Conservation (phyloP, 108 stramenopile species). For the Fistulifera pelliculosa region DNA sequence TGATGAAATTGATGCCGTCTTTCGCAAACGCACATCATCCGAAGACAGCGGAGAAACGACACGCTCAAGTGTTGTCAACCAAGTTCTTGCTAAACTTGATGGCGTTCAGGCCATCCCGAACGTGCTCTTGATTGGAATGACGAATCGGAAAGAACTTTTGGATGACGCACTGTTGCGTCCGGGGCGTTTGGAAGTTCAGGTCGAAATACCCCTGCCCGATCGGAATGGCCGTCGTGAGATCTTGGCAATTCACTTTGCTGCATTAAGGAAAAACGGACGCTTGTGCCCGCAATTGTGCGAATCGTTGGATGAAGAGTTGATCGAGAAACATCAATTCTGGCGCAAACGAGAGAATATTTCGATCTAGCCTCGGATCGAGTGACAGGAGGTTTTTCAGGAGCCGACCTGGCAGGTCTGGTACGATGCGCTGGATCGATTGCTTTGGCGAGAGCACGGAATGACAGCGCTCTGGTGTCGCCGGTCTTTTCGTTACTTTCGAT, state of each 20-base stretch:
- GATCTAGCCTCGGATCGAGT: conserved; percentile 55
- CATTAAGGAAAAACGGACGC: conserved; percentile 42
- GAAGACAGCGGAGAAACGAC: conserved; percentile 62
- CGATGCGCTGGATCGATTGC: conserved; percentile 78
- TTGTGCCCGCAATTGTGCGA: conserved; percentile 49
- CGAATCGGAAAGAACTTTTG: conserved; percentile 89
- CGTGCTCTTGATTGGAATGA: conserved; percentile 92
- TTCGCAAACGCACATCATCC: conserved; percentile 58
- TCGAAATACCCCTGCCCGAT: conserved; percentile 66
- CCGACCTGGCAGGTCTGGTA: conserved; percentile 83
- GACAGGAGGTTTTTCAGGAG: conserved; percentile 79
- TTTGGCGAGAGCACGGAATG: conserved; percentile 43
- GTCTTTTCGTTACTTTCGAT: conserved; percentile 65
- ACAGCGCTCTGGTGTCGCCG: conserved; percentile 55
- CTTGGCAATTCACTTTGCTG: conserved; percentile 57
- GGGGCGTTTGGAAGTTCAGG: conserved; percentile 89
- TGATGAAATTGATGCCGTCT: conserved; percentile 97
- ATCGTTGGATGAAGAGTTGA: conserved; percentile 44
- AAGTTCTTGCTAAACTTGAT: conserved; percentile 74
- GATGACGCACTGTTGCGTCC: conserved; percentile 88
- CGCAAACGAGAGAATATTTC: background rate
- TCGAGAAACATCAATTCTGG: background rate
- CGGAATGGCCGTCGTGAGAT: conserved; percentile 56
- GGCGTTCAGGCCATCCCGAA: conserved; percentile 65
- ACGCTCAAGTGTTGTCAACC: conserved; percentile 68